Conservation (phyloP, 106 monocot genomes). For the Gastrodia elata region DNA sequence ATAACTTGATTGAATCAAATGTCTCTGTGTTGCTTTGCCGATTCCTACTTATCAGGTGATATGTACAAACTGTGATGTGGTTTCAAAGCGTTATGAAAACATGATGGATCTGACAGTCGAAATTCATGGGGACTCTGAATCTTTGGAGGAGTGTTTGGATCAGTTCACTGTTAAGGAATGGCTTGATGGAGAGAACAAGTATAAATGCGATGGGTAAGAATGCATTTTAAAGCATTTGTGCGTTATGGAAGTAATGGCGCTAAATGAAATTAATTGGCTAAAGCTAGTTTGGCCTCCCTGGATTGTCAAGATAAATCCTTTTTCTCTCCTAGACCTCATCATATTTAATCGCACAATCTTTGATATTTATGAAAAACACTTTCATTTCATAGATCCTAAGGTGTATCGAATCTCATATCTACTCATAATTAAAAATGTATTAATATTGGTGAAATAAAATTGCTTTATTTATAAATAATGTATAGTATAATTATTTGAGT, state of each 20-base stretch:
- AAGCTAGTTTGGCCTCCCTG: not conserved
- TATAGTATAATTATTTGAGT: too few relatives aligned
- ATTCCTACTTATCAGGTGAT: slow-evolving; percentile 44
- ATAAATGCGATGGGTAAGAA: slow-evolving; percentile 90
- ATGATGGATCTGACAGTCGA: slow-evolving; percentile 98
- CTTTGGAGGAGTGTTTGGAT: slow-evolving; percentile 79
- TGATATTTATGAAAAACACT: too few relatives aligned
- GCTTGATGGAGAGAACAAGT: slow-evolving; percentile 96
- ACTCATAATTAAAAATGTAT: too few relatives aligned
- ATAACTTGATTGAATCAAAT: not conserved
- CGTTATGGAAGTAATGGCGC: not conserved
- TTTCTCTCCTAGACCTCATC: too few relatives aligned
- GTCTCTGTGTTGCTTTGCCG: not conserved
- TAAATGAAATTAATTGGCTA: not conserved
- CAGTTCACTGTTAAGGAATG: slow-evolving; percentile 75
- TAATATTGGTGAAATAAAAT: too few relatives aligned
- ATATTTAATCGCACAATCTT: too few relatives aligned
- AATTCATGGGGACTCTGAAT: slow-evolving; percentile 84
- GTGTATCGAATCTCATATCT: too few relatives aligned
- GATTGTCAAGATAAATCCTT: not conserved
- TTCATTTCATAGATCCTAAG: too few relatives aligned
- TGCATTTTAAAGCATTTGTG: not conserved
- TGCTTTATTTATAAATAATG: too few relatives aligned
- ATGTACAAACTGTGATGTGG: slow-evolving; percentile 67
- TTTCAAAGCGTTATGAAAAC: slow-evolving; percentile 91